Evolutionary conservation across 805 yeast species (phyloP).

Genomic region (Yamadazyma philogaea): DNA sequence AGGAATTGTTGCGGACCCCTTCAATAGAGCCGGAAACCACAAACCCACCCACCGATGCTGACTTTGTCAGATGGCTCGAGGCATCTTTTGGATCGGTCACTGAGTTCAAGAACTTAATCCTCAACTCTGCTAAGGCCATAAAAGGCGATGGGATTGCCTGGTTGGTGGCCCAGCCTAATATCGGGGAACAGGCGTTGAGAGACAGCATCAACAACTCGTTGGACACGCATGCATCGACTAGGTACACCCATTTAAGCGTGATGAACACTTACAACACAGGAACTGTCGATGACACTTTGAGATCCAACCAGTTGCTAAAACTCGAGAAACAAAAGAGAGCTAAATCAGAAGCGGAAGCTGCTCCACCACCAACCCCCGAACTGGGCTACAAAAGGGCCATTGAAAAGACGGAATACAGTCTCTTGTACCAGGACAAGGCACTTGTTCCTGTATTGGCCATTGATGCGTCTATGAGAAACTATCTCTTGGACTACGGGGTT

Average conservation of each 20-base stretch:
- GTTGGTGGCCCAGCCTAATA: slow-evolving; percentile 63
- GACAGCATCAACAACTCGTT: slow-evolving; percentile 10
- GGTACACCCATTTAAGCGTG: slow-evolving; percentile 52
- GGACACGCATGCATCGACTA: slow-evolving; percentile 9
- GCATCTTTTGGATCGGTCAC: slow-evolving; percentile 71
- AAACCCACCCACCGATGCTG: slow-evolving; percentile 33
- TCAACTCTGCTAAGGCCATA: slow-evolving; percentile 65
- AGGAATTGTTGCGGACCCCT: slow-evolving; percentile 47
- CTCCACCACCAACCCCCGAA: background rate
- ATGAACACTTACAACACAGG: slow-evolving; percentile 90
- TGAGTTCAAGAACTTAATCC: slow-evolving; percentile 69
- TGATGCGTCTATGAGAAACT: slow-evolving; percentile 70
- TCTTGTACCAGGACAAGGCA: slow-evolving; percentile 35
- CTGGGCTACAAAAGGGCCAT: slow-evolving; percentile 31
- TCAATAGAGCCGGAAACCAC: slow-evolving; percentile 23
- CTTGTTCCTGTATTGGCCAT: slow-evolving; percentile 63
- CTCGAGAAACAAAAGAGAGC: slow-evolving; percentile 37
- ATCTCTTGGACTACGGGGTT: slow-evolving; percentile 73
- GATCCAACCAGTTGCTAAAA: slow-evolving; percentile 49
- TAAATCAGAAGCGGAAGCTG: slow-evolving; percentile 22
- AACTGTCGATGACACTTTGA: slow-evolving; percentile 62
- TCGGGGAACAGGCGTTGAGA: slow-evolving; percentile 26
- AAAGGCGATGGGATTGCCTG: slow-evolving; percentile 92
- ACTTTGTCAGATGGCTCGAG: slow-evolving; percentile 47
- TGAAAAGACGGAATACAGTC: slow-evolving; percentile 40